Evolutionary conservation across 139 green algal species (phyloP).

Genomic region (Closterium sp.): DNA sequence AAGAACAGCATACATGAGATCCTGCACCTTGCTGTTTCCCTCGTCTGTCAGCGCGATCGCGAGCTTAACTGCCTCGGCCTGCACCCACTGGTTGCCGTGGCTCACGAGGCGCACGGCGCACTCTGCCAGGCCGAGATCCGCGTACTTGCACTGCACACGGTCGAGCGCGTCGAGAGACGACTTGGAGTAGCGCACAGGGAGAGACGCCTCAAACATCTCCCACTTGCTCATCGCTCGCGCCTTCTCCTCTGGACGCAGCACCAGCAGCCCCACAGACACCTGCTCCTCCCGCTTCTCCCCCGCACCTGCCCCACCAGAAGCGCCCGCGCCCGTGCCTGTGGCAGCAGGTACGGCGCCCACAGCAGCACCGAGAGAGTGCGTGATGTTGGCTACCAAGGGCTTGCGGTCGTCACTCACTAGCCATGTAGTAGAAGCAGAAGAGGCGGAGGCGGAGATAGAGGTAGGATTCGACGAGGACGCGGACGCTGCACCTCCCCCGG

Average conservation of each 20-base stretch:
- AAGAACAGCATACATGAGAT: neutral
- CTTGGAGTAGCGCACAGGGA: conserved; percentile 2
- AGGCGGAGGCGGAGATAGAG: neutral
- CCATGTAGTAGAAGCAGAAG: neutral
- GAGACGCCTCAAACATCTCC: conserved; percentile 9
- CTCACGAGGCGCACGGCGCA: neutral
- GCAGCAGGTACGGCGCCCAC: neutral
- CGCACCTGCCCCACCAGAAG: neutral
- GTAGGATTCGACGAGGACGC: neutral
- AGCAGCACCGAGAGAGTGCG: neutral
- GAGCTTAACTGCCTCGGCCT: conserved; percentile 1
- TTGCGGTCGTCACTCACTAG: neutral
- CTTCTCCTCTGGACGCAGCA: neutral
- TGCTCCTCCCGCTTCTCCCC: neutral
- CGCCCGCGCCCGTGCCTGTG: too few species aligned
- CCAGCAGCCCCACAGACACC: neutral
- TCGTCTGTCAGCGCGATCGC: neutral
- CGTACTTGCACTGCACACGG: conserved; percentile 14
- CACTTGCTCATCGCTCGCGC: neutral
- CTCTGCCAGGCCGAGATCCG: neutral
- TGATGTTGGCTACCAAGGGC: neutral
- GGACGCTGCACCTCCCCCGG: neutral
- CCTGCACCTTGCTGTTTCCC: neutral
- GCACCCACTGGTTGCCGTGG: neutral
- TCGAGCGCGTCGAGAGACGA: neutral